Evolutionary conservation across 202 grass and related monocot species (phyloP).

Genomic region (Zizania palustris): DNA sequence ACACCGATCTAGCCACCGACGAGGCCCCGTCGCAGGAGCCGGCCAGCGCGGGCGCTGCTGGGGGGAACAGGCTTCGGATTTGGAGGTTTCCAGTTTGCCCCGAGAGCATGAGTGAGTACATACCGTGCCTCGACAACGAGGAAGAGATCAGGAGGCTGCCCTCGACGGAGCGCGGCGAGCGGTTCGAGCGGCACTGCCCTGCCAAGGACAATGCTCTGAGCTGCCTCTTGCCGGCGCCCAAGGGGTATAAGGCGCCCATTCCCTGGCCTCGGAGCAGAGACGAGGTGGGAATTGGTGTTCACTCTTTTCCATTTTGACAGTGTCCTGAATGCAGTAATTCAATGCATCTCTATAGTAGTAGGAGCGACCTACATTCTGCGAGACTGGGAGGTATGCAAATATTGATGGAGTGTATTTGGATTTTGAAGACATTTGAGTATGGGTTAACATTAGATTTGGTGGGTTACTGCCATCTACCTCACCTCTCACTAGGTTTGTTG

Average conservation of each 20-base stretch:
- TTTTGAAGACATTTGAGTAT: background rate
- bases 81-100: constrained; percentile 62
- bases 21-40: constrained; percentile 28
- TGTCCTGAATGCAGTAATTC: background rate
- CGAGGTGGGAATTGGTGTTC: constrained; percentile 55
- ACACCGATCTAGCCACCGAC: constrained; percentile 54
- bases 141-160: constrained; percentile 69
- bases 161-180: constrained; percentile 66
- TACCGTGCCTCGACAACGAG: constrained; percentile 86
- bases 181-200: constrained; percentile 88
- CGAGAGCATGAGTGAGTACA: constrained; percentile 74
- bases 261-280: constrained; percentile 79
- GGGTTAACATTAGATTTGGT: background rate
- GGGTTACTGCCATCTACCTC: constrained; percentile 5
- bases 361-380: background rate
- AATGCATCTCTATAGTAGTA: background rate
- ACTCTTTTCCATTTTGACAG: constrained; percentile 14
- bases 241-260: constrained; percentile 68
- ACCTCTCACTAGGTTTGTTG: constrained; percentile 6
- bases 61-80: constrained; percentile 29
- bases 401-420: background rate
- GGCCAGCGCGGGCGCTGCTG: background rate
- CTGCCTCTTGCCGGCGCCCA: constrained; percentile 71
- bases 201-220: constrained; percentile 59
- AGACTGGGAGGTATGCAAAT: background rate